These are phyloP conservation scores for Xylaria grammica DNA, from an alignment of 495 filamentous ascomycete genomes.

Conservation along the genomic window DNA sequence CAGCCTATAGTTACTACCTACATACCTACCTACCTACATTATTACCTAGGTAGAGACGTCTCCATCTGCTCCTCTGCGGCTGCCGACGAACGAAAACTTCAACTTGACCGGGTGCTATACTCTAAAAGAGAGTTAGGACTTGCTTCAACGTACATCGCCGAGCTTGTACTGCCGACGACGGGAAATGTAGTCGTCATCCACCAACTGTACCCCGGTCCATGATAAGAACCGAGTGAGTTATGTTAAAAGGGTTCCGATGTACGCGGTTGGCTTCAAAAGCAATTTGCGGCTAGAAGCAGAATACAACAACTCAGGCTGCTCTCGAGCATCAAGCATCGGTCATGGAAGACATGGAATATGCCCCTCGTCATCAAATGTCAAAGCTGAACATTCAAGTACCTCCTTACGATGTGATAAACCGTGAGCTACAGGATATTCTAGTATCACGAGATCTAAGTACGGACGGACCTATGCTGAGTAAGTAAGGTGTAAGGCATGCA, in stretches of 20 bases:
- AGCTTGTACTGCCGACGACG: neutral
- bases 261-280: neutral
- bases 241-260: neutral
- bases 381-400: neutral
- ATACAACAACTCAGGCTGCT: neutral
- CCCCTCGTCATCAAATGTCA: too few relatives aligned
- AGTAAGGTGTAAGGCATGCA: conserved; percentile 4
- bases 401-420: neutral
- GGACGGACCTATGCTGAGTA: neutral
- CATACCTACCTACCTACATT: neutral
- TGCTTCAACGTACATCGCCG: conserved; percentile 5
- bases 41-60: too few relatives aligned
- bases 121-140: conserved; percentile 5
- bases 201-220: neutral
- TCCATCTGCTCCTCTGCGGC: too few relatives aligned
- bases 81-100: neutral
- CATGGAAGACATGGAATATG: too few relatives aligned
- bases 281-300: neutral
- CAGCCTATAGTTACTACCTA: too few relatives aligned
- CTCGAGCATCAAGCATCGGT: too few relatives aligned
- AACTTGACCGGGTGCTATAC: neutral
- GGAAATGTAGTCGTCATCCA: neutral
- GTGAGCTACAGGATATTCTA: neutral
- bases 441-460: neutral
- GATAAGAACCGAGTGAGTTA: neutral